Evolutionary conservation across 768 basidiomycete species (phyloP).

Genomic region (Termitomyces sp.): DNA sequence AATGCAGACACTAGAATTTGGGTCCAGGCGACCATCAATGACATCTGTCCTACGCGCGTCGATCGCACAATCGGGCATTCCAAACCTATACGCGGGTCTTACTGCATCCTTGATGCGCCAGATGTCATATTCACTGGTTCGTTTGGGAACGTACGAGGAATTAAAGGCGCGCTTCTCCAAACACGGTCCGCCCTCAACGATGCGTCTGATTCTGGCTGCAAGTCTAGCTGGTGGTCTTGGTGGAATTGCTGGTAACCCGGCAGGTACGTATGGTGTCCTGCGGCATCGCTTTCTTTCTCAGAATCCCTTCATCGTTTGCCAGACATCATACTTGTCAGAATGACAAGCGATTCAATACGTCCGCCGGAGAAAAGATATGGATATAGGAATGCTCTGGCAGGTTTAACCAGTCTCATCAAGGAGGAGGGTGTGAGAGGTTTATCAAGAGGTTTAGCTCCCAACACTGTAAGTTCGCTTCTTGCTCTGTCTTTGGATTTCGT

Average conservation of each 20-base stretch:
- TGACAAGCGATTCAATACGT: conserved; percentile 82
- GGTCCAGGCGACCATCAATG: conserved; percentile 57
- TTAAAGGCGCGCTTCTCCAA: conserved; percentile 54
- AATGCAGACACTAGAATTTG: conserved; percentile 68
- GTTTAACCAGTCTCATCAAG: conserved; percentile 57
- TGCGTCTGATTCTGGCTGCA: conserved; percentile 57
- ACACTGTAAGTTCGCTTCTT: conserved; percentile 45
- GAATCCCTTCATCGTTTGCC: background rate
- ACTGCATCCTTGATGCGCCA: conserved; percentile 81
- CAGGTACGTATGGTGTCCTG: conserved; percentile 32
- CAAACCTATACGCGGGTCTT: conserved; percentile 76
- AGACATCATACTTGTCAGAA: conserved; percentile 76
- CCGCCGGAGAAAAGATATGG: conserved; percentile 69
- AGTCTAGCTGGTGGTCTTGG: conserved; percentile 75
- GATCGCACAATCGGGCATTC: conserved; percentile 60
- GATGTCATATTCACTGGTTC: conserved; percentile 88
- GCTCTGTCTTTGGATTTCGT: conserved; percentile 6
- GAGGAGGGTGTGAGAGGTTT: conserved; percentile 70
- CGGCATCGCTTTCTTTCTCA: background rate
- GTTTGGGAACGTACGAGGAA: conserved; percentile 78
- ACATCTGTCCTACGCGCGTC: conserved; percentile 59
- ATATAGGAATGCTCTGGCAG: conserved; percentile 75
- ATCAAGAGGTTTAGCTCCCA: conserved; percentile 71
- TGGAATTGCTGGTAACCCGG: conserved; percentile 82
- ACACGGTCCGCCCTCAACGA: conserved; percentile 45